Conservation (phyloP, 371 early-diverging fungal genomes). For the Mucor mucedo region DNA sequence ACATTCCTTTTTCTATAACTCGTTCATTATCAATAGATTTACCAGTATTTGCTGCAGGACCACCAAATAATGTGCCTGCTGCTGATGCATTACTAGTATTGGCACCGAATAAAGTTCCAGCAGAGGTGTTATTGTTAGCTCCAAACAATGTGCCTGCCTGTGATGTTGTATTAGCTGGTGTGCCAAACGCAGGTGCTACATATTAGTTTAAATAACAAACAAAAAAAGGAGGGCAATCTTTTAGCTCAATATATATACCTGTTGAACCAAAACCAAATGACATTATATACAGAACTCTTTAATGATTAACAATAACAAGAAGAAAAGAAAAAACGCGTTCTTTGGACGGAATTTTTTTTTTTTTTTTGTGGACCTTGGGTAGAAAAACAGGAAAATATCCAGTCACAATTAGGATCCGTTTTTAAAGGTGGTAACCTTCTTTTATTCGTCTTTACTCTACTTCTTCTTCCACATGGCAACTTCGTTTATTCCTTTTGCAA, state of each 20-base stretch:
- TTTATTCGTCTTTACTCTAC: not conserved
- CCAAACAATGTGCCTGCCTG: constrained; percentile 44
- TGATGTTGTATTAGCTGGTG: constrained; percentile 32
- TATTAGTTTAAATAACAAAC: not conserved
- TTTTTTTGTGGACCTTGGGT: not conserved
- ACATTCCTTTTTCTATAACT: not conserved
- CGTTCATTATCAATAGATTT: not conserved
- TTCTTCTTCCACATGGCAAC: not conserved
- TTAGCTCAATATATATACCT: constrained; percentile 8
- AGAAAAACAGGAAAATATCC: not conserved
- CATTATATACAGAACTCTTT: not conserved
- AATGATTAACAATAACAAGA: not conserved
- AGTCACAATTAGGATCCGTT: not conserved
- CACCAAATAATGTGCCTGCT: constrained; percentile 48
- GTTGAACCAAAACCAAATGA: constrained; percentile 16
- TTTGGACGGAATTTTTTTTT: not conserved
- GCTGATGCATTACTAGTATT: constrained; percentile 29
- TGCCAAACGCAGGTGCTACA: constrained; percentile 10
- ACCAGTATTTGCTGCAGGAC: constrained; percentile 27
- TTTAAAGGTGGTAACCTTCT: not conserved
- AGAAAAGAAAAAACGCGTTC: not conserved
- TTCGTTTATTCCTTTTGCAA: constrained; percentile 52
- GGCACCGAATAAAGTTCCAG: constrained; percentile 28
- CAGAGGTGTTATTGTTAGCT: constrained; percentile 16
- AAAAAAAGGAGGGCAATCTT: not conserved